Conservation (phyloP, 345 rosid genomes). For the Clausena lansium region DNA sequence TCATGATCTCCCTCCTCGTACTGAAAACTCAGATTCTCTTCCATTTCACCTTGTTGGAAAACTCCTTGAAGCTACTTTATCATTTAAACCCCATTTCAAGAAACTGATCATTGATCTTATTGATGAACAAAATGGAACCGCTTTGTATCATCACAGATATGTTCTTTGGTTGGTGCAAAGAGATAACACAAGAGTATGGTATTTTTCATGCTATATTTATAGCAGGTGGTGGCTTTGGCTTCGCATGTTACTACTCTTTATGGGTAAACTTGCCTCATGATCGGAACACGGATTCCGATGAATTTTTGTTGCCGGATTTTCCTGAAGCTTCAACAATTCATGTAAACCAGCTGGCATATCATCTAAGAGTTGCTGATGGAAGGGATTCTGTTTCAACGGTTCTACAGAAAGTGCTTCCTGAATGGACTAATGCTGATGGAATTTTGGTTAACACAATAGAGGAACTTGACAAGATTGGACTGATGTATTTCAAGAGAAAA, state of each 20-base stretch:
- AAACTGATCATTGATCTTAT: conserved; percentile 21
- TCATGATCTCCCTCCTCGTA: conserved; percentile 45
- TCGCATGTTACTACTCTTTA: conserved; percentile 25
- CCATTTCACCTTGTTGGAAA: conserved; percentile 33
- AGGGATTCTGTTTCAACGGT: conserved; percentile 22
- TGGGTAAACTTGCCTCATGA: conserved; percentile 27
- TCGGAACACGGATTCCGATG: not conserved
- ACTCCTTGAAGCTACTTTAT: conserved; percentile 38
- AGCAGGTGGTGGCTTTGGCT: conserved; percentile 25
- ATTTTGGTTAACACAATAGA: conserved; percentile 31
- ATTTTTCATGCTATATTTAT: conserved; percentile 28
- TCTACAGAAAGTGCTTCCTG: conserved; percentile 7
- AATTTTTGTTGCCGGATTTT: conserved; percentile 23
- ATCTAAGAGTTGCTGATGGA: conserved; percentile 16
- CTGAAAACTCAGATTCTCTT: conserved; percentile 41
- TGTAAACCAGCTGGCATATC: conserved; percentile 13
- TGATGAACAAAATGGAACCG: conserved; percentile 21
- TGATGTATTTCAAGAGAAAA: conserved; percentile 23
- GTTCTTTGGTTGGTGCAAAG: not conserved
- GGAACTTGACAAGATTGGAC: conserved; percentile 28
- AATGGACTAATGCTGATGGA: conserved; percentile 21
- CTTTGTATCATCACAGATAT: conserved; percentile 26
- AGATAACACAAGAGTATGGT: conserved; percentile 24
- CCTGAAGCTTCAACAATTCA: conserved; percentile 23
- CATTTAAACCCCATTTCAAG: conserved; percentile 33